Evolutionary conservation across 2,329 filamentous ascomycete species (phyloP).

Genomic region (Ophiostoma tasmaniense): DNA sequence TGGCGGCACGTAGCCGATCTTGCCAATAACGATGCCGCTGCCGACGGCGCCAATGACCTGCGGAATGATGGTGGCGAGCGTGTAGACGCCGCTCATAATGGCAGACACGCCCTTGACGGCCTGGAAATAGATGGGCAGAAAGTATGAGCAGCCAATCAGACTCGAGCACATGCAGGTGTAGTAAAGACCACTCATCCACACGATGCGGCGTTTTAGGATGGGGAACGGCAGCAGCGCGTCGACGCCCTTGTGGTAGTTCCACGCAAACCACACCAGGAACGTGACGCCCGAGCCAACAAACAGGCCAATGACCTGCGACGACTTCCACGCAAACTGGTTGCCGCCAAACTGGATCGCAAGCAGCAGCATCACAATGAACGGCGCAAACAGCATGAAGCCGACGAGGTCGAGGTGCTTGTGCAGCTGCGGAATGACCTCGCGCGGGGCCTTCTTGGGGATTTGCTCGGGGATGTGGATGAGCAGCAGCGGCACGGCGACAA

Average conservation of each 20-base stretch:
- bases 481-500: slow-evolving; percentile 28
- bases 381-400: slow-evolving; percentile 37
- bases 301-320: slow-evolving; percentile 34
- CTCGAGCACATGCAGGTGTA: slow-evolving; percentile 21
- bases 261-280: slow-evolving; percentile 35
- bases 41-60: slow-evolving; percentile 23
- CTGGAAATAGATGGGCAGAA: slow-evolving; percentile 34
- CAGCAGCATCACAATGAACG: slow-evolving; percentile 34
- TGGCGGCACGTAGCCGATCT: slow-evolving; percentile 29
- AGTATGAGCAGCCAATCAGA: slow-evolving; percentile 24
- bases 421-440: slow-evolving; percentile 23
- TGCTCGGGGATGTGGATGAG: slow-evolving; percentile 32
- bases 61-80: slow-evolving; percentile 26
- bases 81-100: slow-evolving; percentile 29
- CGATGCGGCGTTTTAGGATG: slow-evolving; percentile 20
- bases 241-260: slow-evolving; percentile 31
- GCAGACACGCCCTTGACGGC: slow-evolving; percentile 26
- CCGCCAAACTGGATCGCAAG: slow-evolving; percentile 39
- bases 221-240: slow-evolving; percentile 25
- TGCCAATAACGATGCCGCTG: slow-evolving; percentile 21
- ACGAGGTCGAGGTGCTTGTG: slow-evolving; percentile 32
- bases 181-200: slow-evolving; percentile 24
- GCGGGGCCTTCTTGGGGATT: slow-evolving; percentile 25
- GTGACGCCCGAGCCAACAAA: slow-evolving; percentile 31
- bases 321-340: slow-evolving; percentile 33